Conservation (phyloP, 805 yeast genomes). For the Wickerhamiella hasegawae region DNA sequence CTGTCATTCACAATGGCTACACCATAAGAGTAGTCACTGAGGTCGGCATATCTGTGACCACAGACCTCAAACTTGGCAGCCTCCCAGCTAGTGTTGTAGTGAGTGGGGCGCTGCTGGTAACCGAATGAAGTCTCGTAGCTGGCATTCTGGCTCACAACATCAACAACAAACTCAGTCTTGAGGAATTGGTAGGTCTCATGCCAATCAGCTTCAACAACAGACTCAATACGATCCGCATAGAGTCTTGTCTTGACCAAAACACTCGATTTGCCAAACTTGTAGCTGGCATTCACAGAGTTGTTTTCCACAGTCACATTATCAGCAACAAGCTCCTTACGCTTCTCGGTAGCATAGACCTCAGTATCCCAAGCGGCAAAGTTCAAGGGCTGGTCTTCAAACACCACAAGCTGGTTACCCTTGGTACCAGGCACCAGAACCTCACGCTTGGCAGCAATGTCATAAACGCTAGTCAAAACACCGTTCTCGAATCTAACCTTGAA, state of each 20-base stretch:
- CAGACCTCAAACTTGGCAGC: constrained; percentile 93
- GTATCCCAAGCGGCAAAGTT: constrained; percentile 97
- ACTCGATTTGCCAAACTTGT: constrained; percentile 9
- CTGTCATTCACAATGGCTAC: constrained; percentile 69
- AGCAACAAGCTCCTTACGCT: constrained; percentile 34
- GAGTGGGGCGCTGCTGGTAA: constrained; percentile 79
- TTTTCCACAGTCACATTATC: constrained; percentile 4
- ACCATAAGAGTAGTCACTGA: constrained; percentile 75
- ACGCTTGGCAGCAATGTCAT: constrained; percentile 39
- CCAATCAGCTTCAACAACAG: constrained; percentile 62
- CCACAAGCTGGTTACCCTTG: constrained; percentile 64
- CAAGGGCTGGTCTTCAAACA: constrained; percentile 82
- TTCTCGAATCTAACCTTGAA: constrained; percentile 45
- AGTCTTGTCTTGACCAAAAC: constrained; percentile 19
- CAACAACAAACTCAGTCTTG: constrained; percentile 91
- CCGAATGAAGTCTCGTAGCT: constrained; percentile 93
- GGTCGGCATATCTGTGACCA: constrained; percentile 85
- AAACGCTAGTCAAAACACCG: constrained; percentile 46
- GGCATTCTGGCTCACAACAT: constrained; percentile 58
- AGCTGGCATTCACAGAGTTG: constrained; percentile 1
- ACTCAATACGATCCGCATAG: constrained; percentile 29
- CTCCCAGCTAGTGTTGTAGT: constrained; percentile 91
- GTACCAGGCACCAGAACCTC: constrained; percentile 54
- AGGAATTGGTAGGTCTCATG: constrained; percentile 73
- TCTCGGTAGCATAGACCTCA: constrained; percentile 72